phyloP scores from a whole-genome alignment of 23 red algal species.

The Porphyridium purpureum region DNA sequence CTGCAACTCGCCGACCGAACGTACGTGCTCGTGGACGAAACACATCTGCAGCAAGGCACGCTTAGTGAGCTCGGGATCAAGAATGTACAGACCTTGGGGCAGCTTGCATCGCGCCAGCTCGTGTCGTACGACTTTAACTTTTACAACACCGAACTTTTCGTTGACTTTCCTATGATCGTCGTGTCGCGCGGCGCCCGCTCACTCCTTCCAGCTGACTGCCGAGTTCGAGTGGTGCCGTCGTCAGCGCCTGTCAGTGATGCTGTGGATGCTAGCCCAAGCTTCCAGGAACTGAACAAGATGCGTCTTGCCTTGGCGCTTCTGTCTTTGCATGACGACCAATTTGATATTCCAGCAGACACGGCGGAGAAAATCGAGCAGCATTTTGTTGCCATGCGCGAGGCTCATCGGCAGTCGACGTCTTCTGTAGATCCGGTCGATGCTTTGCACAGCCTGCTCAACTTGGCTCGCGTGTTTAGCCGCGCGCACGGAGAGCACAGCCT shows the following conservation, averaged over 20 bases:
- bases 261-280: background rate
- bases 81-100: background rate
- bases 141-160: background rate
- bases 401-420: too few relatives aligned
- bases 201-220: background rate
- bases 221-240: background rate
- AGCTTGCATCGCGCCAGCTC: background rate
- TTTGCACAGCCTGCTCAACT: too few relatives aligned
- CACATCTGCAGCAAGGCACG: background rate
- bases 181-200: background rate
- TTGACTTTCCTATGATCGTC: background rate
- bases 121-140: background rate
- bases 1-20: background rate
- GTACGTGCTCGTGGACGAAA: background rate
- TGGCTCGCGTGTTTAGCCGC: too few relatives aligned
- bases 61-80: background rate
- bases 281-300: background rate
- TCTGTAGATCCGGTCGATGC: too few relatives aligned
- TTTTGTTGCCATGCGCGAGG: background rate
- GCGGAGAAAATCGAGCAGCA: background rate
- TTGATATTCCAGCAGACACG: background rate
- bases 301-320: background rate
- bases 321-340: background rate
- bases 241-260: background rate
- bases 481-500: too few relatives aligned